These are phyloP conservation scores for Erysimum cheiranthoides DNA, from an alignment of 345 rosid genomes.

Conservation along the genomic window DNA sequence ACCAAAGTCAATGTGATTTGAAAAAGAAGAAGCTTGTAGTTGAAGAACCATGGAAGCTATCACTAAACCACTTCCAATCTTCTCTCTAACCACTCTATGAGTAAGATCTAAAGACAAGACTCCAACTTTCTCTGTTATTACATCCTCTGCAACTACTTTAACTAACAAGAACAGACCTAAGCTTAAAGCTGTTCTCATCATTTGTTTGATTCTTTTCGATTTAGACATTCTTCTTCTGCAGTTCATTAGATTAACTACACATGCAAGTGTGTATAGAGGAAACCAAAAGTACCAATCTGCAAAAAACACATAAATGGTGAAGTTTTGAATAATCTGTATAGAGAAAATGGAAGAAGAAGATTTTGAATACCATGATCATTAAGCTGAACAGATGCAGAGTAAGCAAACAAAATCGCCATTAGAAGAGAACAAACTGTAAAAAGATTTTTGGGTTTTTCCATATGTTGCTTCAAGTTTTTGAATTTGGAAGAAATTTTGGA, in stretches of 20 bases:
- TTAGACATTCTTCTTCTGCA: slow-evolving; percentile 35
- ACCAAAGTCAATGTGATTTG: slow-evolving; percentile 53
- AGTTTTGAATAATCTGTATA: not conserved
- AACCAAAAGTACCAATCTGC: slow-evolving; percentile 91
- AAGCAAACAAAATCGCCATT: slow-evolving; percentile 75
- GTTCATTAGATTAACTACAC: slow-evolving; percentile 56
- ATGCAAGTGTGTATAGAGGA: slow-evolving; percentile 71
- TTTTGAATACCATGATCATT: slow-evolving; percentile 69
- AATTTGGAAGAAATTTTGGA: not conserved
- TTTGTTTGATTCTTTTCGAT: slow-evolving; percentile 33
- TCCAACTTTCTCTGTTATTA: slow-evolving; percentile 47
- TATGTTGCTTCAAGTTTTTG: slow-evolving; percentile 10
- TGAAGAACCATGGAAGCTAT: slow-evolving; percentile 72
- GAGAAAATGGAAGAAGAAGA: not conserved
- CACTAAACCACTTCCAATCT: slow-evolving; percentile 78
- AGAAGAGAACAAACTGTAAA: slow-evolving; percentile 55
- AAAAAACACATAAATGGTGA: not conserved
- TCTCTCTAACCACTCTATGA: slow-evolving; percentile 76
- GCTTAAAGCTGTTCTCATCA: slow-evolving; percentile 44
- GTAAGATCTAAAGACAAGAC: slow-evolving; percentile 67
- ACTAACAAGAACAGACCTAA: slow-evolving; percentile 59
- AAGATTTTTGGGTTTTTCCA: slow-evolving; percentile 49
- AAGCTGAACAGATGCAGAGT: slow-evolving; percentile 81
- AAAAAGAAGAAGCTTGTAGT: slow-evolving; percentile 46
- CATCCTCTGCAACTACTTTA: slow-evolving; percentile 61